phyloP scores from a whole-genome alignment of 208 protist genomes.

The Leishmania major region DNA sequence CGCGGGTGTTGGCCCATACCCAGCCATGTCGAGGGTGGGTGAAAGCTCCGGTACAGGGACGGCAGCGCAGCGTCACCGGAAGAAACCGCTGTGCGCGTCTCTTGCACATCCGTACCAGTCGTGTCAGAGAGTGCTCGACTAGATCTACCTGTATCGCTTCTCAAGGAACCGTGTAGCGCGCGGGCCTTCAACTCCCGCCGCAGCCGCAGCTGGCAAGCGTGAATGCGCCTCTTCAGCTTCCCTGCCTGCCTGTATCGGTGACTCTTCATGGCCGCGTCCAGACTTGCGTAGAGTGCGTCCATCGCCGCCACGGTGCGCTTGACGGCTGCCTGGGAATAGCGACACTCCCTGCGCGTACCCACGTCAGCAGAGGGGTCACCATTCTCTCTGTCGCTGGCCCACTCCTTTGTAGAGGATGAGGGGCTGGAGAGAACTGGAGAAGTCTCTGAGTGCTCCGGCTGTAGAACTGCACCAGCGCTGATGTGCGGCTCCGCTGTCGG shows the following conservation, averaged over 20 bases:
- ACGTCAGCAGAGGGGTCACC: neutral
- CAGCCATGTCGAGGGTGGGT: constrained; percentile 42
- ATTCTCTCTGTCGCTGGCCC: neutral
- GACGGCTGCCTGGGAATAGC: neutral
- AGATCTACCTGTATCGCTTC: neutral
- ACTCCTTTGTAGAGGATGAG: neutral
- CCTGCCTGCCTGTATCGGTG: constrained; percentile 3
- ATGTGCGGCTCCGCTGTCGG: neutral
- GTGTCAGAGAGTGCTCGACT: neutral
- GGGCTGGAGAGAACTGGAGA: neutral
- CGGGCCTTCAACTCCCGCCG: constrained; percentile 3
- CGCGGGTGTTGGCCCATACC: constrained; percentile 45
- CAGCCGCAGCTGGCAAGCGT: constrained; percentile 12
- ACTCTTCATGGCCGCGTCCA: constrained; percentile 38
- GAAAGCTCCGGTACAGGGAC: constrained; percentile 39
- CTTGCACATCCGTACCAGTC: neutral
- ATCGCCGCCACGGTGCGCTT: constrained; percentile 21
- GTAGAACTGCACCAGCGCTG: neutral
- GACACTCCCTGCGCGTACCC: neutral
- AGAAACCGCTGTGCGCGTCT: neutral
- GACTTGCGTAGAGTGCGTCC: constrained; percentile 15
- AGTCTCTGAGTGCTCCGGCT: neutral
- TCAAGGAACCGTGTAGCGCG: neutral
- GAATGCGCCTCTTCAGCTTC: constrained; percentile 20
- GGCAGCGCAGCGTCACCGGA: neutral